A percentile compares a stretch with the other conserved stretches of the same genome.
Conservation (phyloP, 352 stramenopile species). For the Pythium aphanidermatum region DNA sequence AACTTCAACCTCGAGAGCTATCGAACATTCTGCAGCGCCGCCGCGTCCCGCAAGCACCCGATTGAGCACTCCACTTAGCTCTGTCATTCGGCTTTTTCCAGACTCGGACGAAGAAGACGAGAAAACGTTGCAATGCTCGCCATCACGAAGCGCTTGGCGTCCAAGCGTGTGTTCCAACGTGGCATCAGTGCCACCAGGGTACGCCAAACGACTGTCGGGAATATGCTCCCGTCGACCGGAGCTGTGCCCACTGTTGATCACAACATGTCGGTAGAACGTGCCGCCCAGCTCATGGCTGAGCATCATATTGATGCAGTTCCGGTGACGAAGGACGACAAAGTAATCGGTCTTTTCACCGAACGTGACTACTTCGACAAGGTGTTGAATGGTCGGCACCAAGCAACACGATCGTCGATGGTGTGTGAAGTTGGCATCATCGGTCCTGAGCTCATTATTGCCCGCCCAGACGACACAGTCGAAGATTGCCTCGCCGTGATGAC, state of each 20-base stretch:
- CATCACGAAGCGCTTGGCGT: background rate
- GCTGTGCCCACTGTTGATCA: slow-evolving; percentile 22
- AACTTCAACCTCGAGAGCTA: background rate
- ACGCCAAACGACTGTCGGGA: slow-evolving; percentile 8
- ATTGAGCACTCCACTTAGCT: no score
- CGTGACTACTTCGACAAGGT: slow-evolving; percentile 45
- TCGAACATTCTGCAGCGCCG: background rate
- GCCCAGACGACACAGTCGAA: slow-evolving; percentile 33
- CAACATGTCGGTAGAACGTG: slow-evolving; percentile 28
- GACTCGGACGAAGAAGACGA: background rate
- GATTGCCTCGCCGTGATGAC: slow-evolving; percentile 36
- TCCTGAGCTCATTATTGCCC: slow-evolving; percentile 27
- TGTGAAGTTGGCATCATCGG: slow-evolving; percentile 32
- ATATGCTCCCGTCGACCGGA: slow-evolving; percentile 5
- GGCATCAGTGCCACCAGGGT: slow-evolving; percentile 1
- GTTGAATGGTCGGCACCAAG: slow-evolving; percentile 25
- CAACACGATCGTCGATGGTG: slow-evolving; percentile 22
- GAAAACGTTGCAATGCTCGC: slow-evolving; percentile 3
- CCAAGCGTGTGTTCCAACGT: slow-evolving; percentile 2
- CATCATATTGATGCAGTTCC: slow-evolving; percentile 28
- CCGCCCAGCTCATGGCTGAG: slow-evolving; percentile 31
- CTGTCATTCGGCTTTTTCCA: background rate
- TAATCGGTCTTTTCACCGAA: slow-evolving; percentile 38
- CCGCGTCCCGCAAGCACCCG: no score
- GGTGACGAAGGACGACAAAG: slow-evolving; percentile 31